A percentile compares a stretch with the other conserved stretches of the same genome.
phyloP scores from a whole-genome alignment of 2,329 filamentous ascomycete genomes.

The Fusarium globosum region DNA sequence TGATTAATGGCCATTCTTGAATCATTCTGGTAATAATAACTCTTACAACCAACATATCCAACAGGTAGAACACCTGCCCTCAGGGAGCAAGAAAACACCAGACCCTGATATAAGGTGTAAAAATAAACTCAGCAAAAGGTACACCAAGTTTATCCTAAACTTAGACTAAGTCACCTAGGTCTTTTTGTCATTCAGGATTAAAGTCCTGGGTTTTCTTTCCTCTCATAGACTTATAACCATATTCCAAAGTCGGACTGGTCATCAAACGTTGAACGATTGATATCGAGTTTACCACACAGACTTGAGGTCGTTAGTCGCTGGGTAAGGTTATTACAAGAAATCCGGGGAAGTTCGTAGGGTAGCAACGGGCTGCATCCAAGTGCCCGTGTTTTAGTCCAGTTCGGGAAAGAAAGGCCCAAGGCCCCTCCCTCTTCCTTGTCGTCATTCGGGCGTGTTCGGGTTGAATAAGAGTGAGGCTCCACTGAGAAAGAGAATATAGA shows the following conservation, averaged over 20 bases:
- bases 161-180: no score
- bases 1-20: neutral
- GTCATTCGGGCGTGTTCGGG: conserved; percentile 33
- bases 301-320: conserved; percentile 6
- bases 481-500: conserved; percentile 14
- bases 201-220: no score
- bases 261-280: neutral
- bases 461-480: conserved; percentile 17
- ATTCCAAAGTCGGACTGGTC: neutral
- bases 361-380: conserved; percentile 18
- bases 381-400: conserved; percentile 21
- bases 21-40: neutral
- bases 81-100: no score
- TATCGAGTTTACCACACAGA: neutral
- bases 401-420: conserved; percentile 16
- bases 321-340: conserved; percentile 29
- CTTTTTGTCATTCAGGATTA: no score
- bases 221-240: neutral
- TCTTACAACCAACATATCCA: neutral
- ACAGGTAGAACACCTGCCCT: neutral
- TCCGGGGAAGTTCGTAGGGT: conserved; percentile 34
- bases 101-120: no score
- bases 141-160: no score
- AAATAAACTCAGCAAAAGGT: no score
- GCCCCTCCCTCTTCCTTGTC: conserved; percentile 20